These are phyloP conservation scores for Aureobasidium musti DNA, from an alignment of 2,329 filamentous ascomycete species.

Conservation along the genomic window DNA sequence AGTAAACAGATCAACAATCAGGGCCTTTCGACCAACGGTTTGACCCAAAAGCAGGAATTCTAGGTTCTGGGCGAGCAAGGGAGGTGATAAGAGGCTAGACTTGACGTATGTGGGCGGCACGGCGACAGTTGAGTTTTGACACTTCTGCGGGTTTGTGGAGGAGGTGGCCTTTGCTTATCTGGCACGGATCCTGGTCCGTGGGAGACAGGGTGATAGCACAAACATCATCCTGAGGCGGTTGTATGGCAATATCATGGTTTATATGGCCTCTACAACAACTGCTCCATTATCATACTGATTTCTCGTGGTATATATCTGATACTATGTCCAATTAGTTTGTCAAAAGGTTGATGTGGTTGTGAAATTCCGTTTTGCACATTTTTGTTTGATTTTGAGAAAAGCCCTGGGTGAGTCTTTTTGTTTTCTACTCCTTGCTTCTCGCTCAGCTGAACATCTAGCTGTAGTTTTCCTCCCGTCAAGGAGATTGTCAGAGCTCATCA, in stretches of 20 bases:
- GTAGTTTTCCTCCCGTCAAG: too few relatives aligned
- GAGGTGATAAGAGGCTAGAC: background rate
- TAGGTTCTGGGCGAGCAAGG: background rate
- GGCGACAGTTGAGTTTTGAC: constrained; percentile 6
- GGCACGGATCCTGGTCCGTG: background rate
- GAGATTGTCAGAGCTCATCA: background rate
- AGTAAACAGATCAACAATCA: background rate
- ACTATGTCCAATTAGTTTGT: too few relatives aligned
- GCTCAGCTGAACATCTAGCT: too few relatives aligned
- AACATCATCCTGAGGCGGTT: background rate
- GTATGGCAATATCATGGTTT: background rate
- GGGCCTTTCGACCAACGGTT: background rate
- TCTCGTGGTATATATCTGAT: too few relatives aligned
- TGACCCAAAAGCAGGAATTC: background rate
- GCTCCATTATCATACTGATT: too few relatives aligned
- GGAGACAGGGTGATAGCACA: background rate
- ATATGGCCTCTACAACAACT: background rate
- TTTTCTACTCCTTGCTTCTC: too few relatives aligned
- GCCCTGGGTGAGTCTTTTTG: too few relatives aligned
- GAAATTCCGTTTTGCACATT: background rate
- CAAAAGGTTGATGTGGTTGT: background rate
- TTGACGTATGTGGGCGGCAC: constrained; percentile 8
- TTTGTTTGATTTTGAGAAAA: too few relatives aligned
- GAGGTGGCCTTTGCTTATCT: too few relatives aligned
- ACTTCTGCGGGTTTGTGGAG: background rate